These are phyloP conservation scores for Annulohypoxylon bovei DNA, from an alignment of 495 filamentous ascomycete genomes.

Conservation along the genomic window DNA sequence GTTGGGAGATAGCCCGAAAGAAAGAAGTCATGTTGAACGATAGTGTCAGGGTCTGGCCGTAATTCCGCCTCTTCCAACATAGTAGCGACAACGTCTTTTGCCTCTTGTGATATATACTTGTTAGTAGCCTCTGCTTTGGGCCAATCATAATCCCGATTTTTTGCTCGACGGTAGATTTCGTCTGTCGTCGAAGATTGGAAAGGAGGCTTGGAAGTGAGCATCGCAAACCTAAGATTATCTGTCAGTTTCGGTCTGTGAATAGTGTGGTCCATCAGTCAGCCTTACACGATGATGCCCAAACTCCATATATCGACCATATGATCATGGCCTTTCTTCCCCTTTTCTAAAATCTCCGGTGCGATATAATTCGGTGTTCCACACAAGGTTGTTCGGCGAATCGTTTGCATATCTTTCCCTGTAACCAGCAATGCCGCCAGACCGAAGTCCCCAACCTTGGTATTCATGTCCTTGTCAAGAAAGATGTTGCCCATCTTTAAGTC, in stretches of 20 bases:
- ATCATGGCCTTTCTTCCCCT: slow-evolving; percentile 86
- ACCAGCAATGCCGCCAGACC: slow-evolving; percentile 93
- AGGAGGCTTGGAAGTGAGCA: slow-evolving; percentile 88
- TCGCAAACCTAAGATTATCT: slow-evolving; percentile 70
- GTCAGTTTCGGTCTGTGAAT: slow-evolving; percentile 31
- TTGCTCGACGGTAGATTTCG: slow-evolving; percentile 83
- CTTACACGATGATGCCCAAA: slow-evolving; percentile 92
- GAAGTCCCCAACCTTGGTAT: slow-evolving; percentile 97
- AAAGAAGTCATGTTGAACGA: slow-evolving; percentile 87
- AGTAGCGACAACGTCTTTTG: slow-evolving; percentile 80
- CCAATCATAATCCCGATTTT: slow-evolving; percentile 79
- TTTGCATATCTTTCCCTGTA: slow-evolving; percentile 82
- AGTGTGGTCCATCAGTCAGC: neutral
- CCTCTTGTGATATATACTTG: slow-evolving; percentile 65
- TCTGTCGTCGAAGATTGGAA: slow-evolving; percentile 88
- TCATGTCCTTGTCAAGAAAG: slow-evolving; percentile 96
- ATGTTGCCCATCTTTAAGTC: slow-evolving; percentile 99
- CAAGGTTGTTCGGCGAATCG: slow-evolving; percentile 82
- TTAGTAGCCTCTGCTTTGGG: slow-evolving; percentile 63
- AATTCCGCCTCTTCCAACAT: slow-evolving; percentile 78
- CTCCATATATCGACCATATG: slow-evolving; percentile 96
- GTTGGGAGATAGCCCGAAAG: slow-evolving; percentile 68
- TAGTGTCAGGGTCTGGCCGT: slow-evolving; percentile 79
- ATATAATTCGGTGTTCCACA: slow-evolving; percentile 99
- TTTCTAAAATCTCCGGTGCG: slow-evolving; percentile 91